phyloP scores from a whole-genome alignment of 495 filamentous ascomycete species.

The Peziza echinospora region DNA sequence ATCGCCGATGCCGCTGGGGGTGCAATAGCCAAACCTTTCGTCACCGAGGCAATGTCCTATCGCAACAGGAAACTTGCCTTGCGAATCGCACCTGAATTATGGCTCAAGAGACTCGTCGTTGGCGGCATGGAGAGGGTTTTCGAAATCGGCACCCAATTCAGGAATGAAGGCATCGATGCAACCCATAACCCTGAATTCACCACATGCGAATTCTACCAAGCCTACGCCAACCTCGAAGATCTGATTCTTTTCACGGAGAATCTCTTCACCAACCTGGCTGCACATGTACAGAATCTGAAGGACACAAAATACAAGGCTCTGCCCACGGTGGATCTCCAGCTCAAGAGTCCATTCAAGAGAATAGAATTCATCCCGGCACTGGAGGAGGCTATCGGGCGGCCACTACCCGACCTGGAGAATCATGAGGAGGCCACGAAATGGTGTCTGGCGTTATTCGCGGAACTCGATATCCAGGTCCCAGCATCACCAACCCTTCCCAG shows the following conservation, averaged over 20 bases:
- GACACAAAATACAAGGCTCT: conserved; percentile 27
- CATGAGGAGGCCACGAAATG: conserved; percentile 30
- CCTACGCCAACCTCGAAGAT: conserved; percentile 56
- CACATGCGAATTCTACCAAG: conserved; percentile 88
- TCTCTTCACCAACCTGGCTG: conserved; percentile 37
- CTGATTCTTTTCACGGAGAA: conserved; percentile 54
- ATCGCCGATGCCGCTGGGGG: conserved; percentile 55
- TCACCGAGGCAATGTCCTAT: conserved; percentile 44
- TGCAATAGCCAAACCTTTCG: conserved; percentile 67
- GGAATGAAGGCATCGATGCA: conserved; percentile 84
- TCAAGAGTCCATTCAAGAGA: conserved; percentile 35
- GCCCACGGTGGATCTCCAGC: conserved; percentile 30
- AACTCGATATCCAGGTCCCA: conserved; percentile 30
- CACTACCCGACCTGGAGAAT: conserved; percentile 44
- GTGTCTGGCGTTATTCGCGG: conserved; percentile 33
- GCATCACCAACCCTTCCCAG: conserved; percentile 43
- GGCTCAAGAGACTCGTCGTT: conserved; percentile 78
- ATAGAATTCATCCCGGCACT: conserved; percentile 70
- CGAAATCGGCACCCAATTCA: conserved; percentile 81
- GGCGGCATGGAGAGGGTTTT: conserved; percentile 80
- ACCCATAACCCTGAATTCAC: conserved; percentile 96
- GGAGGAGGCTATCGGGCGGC: conserved; percentile 37
- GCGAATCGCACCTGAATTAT: conserved; percentile 80
- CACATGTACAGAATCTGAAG: conserved; percentile 30
- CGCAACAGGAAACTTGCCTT: conserved; percentile 45